Evolutionary conservation across 202 grass and related monocot species (phyloP), one percentile per base, ranked within the genome.

Genomic region (Zoysia matrella): DNA sequence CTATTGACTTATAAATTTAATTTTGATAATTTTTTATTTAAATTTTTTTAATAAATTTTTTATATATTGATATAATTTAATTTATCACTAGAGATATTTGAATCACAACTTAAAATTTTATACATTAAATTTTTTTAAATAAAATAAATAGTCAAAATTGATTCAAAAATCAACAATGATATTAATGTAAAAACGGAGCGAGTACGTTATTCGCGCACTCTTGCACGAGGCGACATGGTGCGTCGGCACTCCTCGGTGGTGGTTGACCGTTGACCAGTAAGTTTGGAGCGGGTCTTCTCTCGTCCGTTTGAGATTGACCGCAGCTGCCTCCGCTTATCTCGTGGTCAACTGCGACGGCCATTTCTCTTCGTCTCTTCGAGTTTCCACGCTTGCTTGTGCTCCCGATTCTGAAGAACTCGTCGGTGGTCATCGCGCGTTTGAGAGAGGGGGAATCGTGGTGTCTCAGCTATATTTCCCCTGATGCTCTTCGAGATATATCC

Each of bases 241-340:
- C 14, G 82, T 69, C 60, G 60, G 60, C 60, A 62, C 18, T 36
- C 4, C 4, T 3, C 78, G 78, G 79, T 61, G 62, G 68, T 78
- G 68, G 60, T 78, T 89, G 82, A 85, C 73, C 60, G 53, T 67
- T 83, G 74, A 83, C 69, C 47, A 15, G 0, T 16, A 36, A 18
- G 30, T 1, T 36, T 36, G 30, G 78, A 66, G 13, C 51, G 43
- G 46, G 51, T 89, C 82, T 3, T 47, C 77, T 36, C 30, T 36
- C 30, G 30, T 36, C 30, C 30, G 30, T 36, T 36, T 36, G 30
- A 57, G 60, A 71, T 40, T 9, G 43, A 84, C 36, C 47, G 11
- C 45, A 52, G 44, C 36, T 11, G 39, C 51, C 11, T 77, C 82
- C 82, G 52, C 66, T 76, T 14, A 80, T 65, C 71, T 42, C 48